Conservation (phyloP, 2,329 filamentous ascomycete species). For the Orbilia blumenaviensis region DNA sequence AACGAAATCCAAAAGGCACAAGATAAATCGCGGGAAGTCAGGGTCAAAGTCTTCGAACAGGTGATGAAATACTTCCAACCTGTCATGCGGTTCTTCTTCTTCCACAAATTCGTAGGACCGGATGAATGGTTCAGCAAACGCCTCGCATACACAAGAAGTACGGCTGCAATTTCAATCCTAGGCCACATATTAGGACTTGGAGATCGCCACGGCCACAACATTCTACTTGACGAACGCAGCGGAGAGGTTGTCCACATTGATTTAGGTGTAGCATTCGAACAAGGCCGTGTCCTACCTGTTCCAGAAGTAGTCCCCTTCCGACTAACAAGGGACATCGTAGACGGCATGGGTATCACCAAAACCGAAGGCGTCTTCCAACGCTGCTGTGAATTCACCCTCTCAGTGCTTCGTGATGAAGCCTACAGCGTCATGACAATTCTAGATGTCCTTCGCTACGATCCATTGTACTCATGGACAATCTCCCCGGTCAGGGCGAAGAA, state of each 20-base stretch:
- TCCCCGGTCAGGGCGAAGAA: slow-evolving; percentile 70
- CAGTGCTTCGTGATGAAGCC: slow-evolving; percentile 91
- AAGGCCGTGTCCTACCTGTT: slow-evolving; percentile 87
- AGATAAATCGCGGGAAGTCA: slow-evolving; percentile 72
- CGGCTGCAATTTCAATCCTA: slow-evolving; percentile 92
- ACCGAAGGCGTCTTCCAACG: slow-evolving; percentile 95
- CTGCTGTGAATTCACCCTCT: slow-evolving; percentile 98
- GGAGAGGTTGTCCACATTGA: slow-evolving; percentile 98
- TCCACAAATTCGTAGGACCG: slow-evolving; percentile 90
- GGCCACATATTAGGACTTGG: slow-evolving; percentile 92
- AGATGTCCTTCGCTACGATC: slow-evolving; percentile 97
- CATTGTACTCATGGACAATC: slow-evolving; percentile 82
- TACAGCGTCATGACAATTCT: slow-evolving; percentile 99
- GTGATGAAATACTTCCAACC: slow-evolving; percentile 86
- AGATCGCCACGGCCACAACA: slow-evolving; percentile 96
- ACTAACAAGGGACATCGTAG: slow-evolving; percentile 90
- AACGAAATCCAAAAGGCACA: slow-evolving; percentile 81
- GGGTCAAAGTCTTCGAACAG: slow-evolving; percentile 78
- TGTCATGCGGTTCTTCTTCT: slow-evolving; percentile 96
- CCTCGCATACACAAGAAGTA: slow-evolving; percentile 89
- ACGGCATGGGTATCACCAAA: slow-evolving; percentile 94
- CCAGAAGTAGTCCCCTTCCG: slow-evolving; percentile 97
- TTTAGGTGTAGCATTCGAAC: slow-evolving; percentile 95
- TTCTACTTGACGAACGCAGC: slow-evolving; percentile 85
- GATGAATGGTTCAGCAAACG: slow-evolving; percentile 95